Percentiles rank a stretch among this genome's conserved stretches.
These are phyloP conservation scores for Silene coronaria DNA, from an alignment of 179 eudicot species.

Conservation along the genomic window DNA sequence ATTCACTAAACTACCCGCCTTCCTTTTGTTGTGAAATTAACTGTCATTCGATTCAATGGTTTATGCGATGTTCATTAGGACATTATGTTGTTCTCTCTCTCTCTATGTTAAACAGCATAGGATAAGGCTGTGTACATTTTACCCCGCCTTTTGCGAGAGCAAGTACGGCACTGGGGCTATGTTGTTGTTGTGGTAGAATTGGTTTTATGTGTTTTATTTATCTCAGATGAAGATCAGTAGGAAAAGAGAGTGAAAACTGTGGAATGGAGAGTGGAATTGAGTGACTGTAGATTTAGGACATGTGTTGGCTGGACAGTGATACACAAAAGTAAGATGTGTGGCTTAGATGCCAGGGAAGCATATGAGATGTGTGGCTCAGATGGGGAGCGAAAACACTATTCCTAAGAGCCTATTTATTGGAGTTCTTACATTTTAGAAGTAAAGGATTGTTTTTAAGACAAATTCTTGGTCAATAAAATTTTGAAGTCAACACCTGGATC, in stretches of 20 bases:
- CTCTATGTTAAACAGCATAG: neutral
- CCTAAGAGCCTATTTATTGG: too few species aligned
- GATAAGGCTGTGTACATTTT: neutral
- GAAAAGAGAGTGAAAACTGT: too few species aligned
- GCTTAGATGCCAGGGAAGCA: too few species aligned
- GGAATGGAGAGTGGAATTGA: too few species aligned
- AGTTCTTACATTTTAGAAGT: too few species aligned
- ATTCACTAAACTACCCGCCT: neutral
- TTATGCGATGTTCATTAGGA: neutral
- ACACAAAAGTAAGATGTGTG: too few species aligned
- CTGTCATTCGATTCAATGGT: neutral
- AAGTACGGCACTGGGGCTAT: neutral
- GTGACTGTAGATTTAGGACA: too few species aligned
- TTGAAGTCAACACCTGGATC: neutral
- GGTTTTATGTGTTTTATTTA: neutral
- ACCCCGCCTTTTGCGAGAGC: neutral
- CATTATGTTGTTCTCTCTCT: too few species aligned
- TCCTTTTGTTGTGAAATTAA: neutral
- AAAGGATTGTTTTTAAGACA: neutral
- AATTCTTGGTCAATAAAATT: neutral
- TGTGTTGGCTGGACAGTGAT: too few species aligned
- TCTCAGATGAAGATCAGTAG: too few species aligned
- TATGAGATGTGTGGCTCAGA: too few species aligned
- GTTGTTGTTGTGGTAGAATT: neutral
- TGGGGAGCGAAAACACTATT: too few species aligned